Percentiles rank a stretch among this genome's conserved stretches.
These are phyloP conservation scores for Cladosporium halotolerans DNA, from an alignment of 2,329 filamentous ascomycete species.

Conservation along the genomic window DNA sequence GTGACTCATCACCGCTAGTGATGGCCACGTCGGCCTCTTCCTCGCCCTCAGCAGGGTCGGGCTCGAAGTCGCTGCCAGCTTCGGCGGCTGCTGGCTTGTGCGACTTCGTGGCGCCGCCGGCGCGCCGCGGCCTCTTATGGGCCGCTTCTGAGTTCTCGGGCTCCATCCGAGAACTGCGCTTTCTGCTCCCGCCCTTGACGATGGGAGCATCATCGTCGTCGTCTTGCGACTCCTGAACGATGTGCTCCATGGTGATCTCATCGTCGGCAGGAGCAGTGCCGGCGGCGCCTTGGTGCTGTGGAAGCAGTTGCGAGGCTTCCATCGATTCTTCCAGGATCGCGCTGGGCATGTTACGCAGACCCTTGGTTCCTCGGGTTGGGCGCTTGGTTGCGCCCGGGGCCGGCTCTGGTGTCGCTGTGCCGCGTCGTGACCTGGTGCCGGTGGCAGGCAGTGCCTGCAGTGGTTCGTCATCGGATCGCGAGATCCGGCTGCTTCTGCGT, in stretches of 20 bases:
- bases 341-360: constrained; percentile 43
- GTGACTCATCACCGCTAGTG: constrained; percentile 45
- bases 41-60: constrained; percentile 47
- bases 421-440: constrained; percentile 51
- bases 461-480: constrained; percentile 50
- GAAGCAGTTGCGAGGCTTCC: constrained; percentile 38
- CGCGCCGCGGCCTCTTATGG: constrained; percentile 30
- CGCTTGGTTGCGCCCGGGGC: constrained; percentile 32
- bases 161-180: constrained; percentile 24
- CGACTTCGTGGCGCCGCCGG: constrained; percentile 38
- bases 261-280: constrained; percentile 24
- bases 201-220: constrained; percentile 53
- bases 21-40: constrained; percentile 49
- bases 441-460: constrained; percentile 54
- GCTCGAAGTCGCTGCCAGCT: constrained; percentile 59
- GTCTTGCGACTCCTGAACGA: constrained; percentile 41
- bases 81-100: constrained; percentile 17
- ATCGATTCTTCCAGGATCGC: constrained; percentile 50
- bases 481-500: constrained; percentile 54
- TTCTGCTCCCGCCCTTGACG: constrained; percentile 42
- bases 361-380: constrained; percentile 41
- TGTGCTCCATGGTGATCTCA: constrained; percentile 26
- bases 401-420: constrained; percentile 46
- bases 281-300: constrained; percentile 21
- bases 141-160: constrained; percentile 25